Evolutionary conservation across 805 yeast genomes (phyloP).

Genomic region (Suhomyces faveliae): DNA sequence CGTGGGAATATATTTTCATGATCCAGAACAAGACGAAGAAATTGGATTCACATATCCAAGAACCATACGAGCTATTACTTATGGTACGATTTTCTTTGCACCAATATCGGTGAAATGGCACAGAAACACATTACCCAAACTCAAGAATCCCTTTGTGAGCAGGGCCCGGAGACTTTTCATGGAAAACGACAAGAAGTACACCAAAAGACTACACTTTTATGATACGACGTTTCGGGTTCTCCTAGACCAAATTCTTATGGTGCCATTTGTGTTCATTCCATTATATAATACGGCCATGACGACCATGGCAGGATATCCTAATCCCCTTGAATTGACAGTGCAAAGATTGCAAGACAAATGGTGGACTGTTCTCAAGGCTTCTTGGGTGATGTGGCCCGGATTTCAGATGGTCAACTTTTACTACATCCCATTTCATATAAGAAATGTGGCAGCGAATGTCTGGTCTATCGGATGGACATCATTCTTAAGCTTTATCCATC

Average conservation of each 20-base stretch:
- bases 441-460: constrained; percentile 36
- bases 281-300: constrained; percentile 41
- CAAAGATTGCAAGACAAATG: constrained; percentile 37
- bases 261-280: constrained; percentile 43
- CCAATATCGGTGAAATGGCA: constrained; percentile 42
- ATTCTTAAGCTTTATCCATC: constrained; percentile 48
- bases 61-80: constrained; percentile 35
- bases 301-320: constrained; percentile 32
- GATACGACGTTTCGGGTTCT: constrained; percentile 28
- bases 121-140: constrained; percentile 33
- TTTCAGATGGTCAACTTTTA: constrained; percentile 39
- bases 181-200: constrained; percentile 7
- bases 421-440: constrained; percentile 38
- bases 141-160: constrained; percentile 36
- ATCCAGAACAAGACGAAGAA: constrained; percentile 17
- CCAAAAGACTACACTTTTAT: constrained; percentile 15
- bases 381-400: constrained; percentile 44
- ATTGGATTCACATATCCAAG: constrained; percentile 25
- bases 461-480: constrained; percentile 46
- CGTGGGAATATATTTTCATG: constrained; percentile 14
- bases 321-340: constrained; percentile 31
- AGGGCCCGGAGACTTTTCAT: constrained; percentile 10
- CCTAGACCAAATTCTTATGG: constrained; percentile 37
- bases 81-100: constrained; percentile 39
- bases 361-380: constrained; percentile 40